Base-by-base conservation (phyloP, 1,284 basidiomycete genomes). In the Porogramme epimiltina region DNA sequence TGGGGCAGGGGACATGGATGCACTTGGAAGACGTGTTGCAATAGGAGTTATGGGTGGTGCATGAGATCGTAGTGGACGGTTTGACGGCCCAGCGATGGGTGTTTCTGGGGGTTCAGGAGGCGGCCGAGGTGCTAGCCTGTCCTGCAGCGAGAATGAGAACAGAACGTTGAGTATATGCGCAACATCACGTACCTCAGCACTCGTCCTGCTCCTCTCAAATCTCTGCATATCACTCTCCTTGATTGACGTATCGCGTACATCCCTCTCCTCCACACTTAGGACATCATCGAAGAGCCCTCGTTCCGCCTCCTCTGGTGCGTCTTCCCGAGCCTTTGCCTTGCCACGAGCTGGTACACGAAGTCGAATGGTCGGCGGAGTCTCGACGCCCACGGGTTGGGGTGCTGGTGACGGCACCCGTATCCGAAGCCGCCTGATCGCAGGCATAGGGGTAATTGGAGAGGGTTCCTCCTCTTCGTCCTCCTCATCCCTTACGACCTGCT, bases 211-310 rank as follows among this genome's bases (percentile, higher is more conserved):
- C 55, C 76, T 77, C 58, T 95, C 89, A 66, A 93, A 98, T 38
- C 82, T 77, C 45, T 79, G 70, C 63, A 90, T 89, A 68, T 99
- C 96, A 9, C 67, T 64, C n/a, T 72, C 70, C 1, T 70, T 68
- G 34, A 95, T 84, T 4, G 72, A 68, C n/a, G 94, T 95, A 58
- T 83, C 85, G 18, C 77, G 73, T 24, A 81, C 89, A 66, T 94
- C 91, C 24, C 93, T 84, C 47, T 98, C 90, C 15, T 78, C 74
- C 0, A 78, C 74, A 16, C 70, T 71, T 46, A 98, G 75, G 49
- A 95, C 75, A 36, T 95, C 90, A 51, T 95, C 89, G 70, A 96
- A 93, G 51, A 94, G 76, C n/a, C 84, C 83, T 37, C 73, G 75
- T 37, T 64, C 55, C 18, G 49, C 41, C 18, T 70, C 71, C 2